Conservation (phyloP, 148 eudicot species). For the Rhododendron ovatum region DNA sequence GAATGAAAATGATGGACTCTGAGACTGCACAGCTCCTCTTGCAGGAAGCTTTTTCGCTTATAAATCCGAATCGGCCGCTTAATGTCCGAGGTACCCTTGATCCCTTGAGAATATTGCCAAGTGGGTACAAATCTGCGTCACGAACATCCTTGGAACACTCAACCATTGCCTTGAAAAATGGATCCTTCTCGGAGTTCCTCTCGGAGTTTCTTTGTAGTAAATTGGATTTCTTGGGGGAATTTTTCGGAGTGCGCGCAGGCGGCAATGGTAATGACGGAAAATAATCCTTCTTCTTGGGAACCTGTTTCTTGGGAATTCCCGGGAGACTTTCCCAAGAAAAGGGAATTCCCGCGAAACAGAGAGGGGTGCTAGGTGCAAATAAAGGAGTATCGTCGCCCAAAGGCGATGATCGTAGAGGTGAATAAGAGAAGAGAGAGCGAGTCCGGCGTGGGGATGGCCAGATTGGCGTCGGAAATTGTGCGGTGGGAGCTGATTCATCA, state of each 20-base stretch:
- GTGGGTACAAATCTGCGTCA: neutral
- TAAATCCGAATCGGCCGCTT: neutral
- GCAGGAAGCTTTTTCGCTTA: neutral
- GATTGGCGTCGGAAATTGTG: neutral
- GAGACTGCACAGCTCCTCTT: neutral
- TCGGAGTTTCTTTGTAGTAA: neutral
- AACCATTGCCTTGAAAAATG: neutral
- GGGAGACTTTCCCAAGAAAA: neutral
- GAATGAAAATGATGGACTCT: neutral
- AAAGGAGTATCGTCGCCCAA: neutral
- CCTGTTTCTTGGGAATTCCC: neutral
- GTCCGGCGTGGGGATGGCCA: neutral
- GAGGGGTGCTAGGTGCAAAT: neutral
- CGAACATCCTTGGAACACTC: neutral
- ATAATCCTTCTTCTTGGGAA: neutral
- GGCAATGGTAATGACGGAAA: neutral
- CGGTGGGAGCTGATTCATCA: neutral
- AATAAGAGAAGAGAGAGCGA: neutral
- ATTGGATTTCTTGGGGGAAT: neutral
- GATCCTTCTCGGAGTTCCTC: neutral
- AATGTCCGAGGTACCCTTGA: neutral
- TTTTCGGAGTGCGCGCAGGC: neutral
- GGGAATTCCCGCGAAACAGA: neutral
- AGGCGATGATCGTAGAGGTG: neutral
- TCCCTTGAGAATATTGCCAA: neutral